Percentiles rank a stretch among this genome's conserved stretches.
Conservation (phyloP, 1,139 yeast genomes). For the Sugiyamaella xylanicola region DNA sequence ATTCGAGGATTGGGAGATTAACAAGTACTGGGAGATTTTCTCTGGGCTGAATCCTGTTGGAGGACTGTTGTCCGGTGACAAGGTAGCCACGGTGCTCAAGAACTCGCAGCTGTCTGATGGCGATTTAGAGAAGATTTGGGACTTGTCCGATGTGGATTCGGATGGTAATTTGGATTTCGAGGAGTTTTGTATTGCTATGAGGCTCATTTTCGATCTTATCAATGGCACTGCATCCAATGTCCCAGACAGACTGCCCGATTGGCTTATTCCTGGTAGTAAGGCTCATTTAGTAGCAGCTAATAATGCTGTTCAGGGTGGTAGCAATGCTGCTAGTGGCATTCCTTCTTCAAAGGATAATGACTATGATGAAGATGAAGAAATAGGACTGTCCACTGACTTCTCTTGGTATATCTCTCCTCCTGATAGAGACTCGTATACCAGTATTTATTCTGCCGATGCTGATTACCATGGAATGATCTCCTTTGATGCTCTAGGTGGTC, state of each 20-base stretch:
- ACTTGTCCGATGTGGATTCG: slow-evolving; percentile 85
- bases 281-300: slow-evolving; percentile 82
- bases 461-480: slow-evolving; percentile 83
- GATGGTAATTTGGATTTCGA: slow-evolving; percentile 94
- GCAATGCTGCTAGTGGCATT: slow-evolving; percentile 23
- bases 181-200: slow-evolving; percentile 96
- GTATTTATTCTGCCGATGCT: slow-evolving; percentile 71
- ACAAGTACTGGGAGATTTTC: slow-evolving; percentile 96
- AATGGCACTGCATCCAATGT: slow-evolving; percentile 67
- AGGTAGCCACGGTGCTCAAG: slow-evolving; percentile 82
- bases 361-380: slow-evolving; percentile 53
- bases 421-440: slow-evolving; percentile 76
- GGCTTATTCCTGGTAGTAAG: slow-evolving; percentile 91
- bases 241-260: slow-evolving; percentile 76
- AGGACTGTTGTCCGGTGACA: slow-evolving; percentile 80
- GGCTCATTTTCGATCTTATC: slow-evolving; percentile 86
- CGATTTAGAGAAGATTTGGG: slow-evolving; percentile 84
- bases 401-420: slow-evolving; percentile 97
- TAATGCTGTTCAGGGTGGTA: slow-evolving; percentile 52
- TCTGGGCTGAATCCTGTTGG: slow-evolving; percentile 80
- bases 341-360: slow-evolving; percentile 24
- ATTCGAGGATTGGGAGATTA: slow-evolving; percentile 90
- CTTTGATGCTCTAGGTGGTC: slow-evolving; percentile 67
- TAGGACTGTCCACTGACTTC: slow-evolving; percentile 64
- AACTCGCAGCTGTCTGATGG: slow-evolving; percentile 81